phyloP scores from a whole-genome alignment of 495 filamentous ascomycete species.

The Margaritispora aquatica region DNA sequence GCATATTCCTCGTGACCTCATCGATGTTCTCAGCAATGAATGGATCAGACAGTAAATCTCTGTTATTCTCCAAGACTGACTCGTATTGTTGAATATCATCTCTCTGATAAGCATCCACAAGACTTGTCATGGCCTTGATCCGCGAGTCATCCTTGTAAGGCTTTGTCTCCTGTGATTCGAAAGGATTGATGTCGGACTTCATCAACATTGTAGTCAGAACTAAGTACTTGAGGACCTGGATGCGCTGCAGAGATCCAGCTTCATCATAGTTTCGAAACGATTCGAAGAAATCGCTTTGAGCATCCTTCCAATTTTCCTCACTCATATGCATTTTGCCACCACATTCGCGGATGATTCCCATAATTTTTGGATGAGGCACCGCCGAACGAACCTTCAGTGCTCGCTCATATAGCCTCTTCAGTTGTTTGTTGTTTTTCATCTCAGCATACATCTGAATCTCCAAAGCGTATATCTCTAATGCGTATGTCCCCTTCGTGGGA shows the following conservation, averaged over 20 bases:
- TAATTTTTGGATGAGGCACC: conserved; percentile 96
- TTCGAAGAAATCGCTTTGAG: conserved; percentile 96
- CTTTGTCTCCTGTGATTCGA: conserved; percentile 99
- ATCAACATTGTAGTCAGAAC: conserved; percentile 97
- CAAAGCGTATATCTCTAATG: conserved; percentile 90
- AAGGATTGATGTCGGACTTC: conserved; percentile 99
- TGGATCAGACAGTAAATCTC: conserved; percentile 81
- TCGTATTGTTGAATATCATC: conserved; percentile 94
- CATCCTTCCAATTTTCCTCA: conserved; percentile 98
- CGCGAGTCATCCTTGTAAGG: conserved; percentile 94
- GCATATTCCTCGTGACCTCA: conserved; percentile 97
- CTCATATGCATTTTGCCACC: conserved; percentile 99
- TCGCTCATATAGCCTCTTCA: conserved; percentile 87
- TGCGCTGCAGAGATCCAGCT: conserved; percentile 89
- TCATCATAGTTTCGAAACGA: conserved; percentile 99
- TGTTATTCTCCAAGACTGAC: conserved; percentile 77
- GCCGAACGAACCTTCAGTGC: conserved; percentile 88
- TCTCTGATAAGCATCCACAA: conserved; percentile 93
- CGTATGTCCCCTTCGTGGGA: conserved; percentile 92
- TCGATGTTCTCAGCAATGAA: conserved; percentile 99
- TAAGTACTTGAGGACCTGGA: conserved; percentile 95
- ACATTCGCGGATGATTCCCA: conserved; percentile 97
- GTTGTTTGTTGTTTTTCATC: conserved; percentile 92
- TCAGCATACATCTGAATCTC: conserved; percentile 99
- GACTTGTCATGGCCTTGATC: conserved; percentile 93